These are phyloP conservation scores for Prunus yedoensis DNA, from an alignment of 331 rosid genomes.

Conservation along the genomic window DNA sequence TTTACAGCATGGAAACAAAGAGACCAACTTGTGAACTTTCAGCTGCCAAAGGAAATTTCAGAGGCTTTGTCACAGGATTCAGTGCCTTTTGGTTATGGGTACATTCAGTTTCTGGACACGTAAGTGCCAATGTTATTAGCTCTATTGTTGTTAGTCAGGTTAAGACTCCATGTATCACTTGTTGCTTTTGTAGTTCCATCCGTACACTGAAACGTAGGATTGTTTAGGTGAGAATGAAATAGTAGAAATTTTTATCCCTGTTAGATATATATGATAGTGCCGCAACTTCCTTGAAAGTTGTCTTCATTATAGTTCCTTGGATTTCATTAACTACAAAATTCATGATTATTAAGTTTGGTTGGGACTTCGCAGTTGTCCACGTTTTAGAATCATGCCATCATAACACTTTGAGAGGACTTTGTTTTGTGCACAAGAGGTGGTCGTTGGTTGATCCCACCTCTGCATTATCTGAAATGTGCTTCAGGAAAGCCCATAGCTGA, in stretches of 20 bases:
- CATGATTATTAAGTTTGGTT: background rate
- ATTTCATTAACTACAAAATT: background rate
- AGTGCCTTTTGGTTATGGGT: slow-evolving; percentile 90
- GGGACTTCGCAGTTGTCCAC: background rate
- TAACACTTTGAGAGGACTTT: background rate
- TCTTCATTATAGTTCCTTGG: background rate
- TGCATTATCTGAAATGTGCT: background rate
- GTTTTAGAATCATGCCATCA: background rate
- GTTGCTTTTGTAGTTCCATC: background rate
- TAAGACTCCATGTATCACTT: background rate
- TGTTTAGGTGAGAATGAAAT: background rate
- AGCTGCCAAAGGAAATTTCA: slow-evolving; percentile 60
- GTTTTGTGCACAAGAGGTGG: background rate
- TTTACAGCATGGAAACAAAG: slow-evolving; percentile 87
- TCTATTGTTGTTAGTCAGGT: background rate
- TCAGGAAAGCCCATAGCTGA: background rate
- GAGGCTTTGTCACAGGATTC: slow-evolving; percentile 62
- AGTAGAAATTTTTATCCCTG: background rate
- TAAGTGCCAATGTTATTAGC: slow-evolving; percentile 36
- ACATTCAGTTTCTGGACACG: slow-evolving; percentile 84
- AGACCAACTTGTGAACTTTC: slow-evolving; percentile 71
- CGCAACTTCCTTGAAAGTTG: background rate
- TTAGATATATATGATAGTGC: too few relatives aligned
- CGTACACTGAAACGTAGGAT: background rate
- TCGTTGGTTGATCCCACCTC: background rate